These are phyloP conservation scores for Coemansia biformis DNA, from an alignment of 192 early-diverging fungal species.

Conservation along the genomic window DNA sequence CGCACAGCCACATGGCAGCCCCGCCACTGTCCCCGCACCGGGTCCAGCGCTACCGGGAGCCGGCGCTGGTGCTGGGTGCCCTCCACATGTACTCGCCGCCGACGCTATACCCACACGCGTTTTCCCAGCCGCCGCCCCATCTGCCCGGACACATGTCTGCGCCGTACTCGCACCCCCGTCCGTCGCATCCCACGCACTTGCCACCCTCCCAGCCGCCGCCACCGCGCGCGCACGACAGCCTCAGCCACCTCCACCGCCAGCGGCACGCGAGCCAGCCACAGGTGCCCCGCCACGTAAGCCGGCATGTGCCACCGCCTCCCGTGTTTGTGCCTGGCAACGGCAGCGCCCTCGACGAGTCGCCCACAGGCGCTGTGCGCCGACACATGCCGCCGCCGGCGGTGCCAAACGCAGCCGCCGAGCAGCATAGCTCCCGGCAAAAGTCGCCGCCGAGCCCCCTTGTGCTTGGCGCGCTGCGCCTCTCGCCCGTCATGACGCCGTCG, in stretches of 20 bases:
- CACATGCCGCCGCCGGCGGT: slow-evolving; percentile 22
- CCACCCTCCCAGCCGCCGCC: slow-evolving; percentile 7
- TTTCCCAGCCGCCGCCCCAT: slow-evolving; percentile 25
- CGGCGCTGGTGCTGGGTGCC: slow-evolving; percentile 13
- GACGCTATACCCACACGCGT: slow-evolving; percentile 34
- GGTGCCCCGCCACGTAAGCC: not conserved
- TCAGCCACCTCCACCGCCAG: slow-evolving; percentile 17
- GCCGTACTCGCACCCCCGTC: slow-evolving; percentile 12
- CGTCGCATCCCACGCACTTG: slow-evolving; percentile 8
- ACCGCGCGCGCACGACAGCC: not conserved
- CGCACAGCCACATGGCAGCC: slow-evolving; percentile 3
- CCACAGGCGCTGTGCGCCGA: not conserved
- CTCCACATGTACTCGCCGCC: slow-evolving; percentile 36
- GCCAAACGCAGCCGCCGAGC: slow-evolving; percentile 20
- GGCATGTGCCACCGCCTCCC: not conserved
- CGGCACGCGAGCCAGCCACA: slow-evolving; percentile 42
- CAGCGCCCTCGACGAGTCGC: no score
- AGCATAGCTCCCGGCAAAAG: slow-evolving; percentile 2
- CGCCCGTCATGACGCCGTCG: slow-evolving; percentile 28
- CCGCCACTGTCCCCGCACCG: slow-evolving; percentile 15
- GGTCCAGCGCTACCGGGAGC: slow-evolving; percentile 12
- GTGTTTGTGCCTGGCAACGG: no score
- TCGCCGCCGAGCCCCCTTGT: slow-evolving; percentile 33
- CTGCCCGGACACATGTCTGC: not conserved
- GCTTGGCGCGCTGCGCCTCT: slow-evolving; percentile 7